phyloP scores from a whole-genome alignment of 441 rosid species.

The Manihot esculenta region DNA sequence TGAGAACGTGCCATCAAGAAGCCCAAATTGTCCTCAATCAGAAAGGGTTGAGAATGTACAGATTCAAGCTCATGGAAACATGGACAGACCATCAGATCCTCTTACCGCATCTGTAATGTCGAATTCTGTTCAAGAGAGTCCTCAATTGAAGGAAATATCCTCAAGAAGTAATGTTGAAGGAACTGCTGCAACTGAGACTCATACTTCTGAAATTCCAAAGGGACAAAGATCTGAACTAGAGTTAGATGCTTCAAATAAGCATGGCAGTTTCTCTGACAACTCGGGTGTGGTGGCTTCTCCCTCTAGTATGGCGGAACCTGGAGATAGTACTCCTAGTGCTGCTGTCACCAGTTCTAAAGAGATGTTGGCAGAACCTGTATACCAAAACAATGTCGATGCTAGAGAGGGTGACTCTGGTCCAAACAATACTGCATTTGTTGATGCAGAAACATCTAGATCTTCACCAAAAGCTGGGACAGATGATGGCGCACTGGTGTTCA shows the following conservation, averaged over 20 bases:
- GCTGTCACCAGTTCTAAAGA: slow-evolving; percentile 38
- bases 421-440: slow-evolving; percentile 27
- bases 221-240: slow-evolving; percentile 39
- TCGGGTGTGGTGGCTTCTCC: slow-evolving; percentile 35
- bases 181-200: slow-evolving; percentile 33
- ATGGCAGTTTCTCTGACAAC: slow-evolving; percentile 27
- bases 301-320: slow-evolving; percentile 43
- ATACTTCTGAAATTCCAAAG: slow-evolving; percentile 35
- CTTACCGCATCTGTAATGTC: slow-evolving; percentile 31
- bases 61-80: slow-evolving; percentile 33
- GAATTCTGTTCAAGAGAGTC: slow-evolving; percentile 42
- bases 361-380: slow-evolving; percentile 24
- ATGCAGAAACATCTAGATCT: slow-evolving; percentile 32
- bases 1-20: slow-evolving; percentile 33
- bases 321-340: slow-evolving; percentile 39
- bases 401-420: slow-evolving; percentile 25
- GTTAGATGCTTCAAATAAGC: slow-evolving; percentile 37
- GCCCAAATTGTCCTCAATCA: slow-evolving; percentile 38
- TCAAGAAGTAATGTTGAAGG: slow-evolving; percentile 29
- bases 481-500: slow-evolving; percentile 32
- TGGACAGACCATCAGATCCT: slow-evolving; percentile 40
- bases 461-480: slow-evolving; percentile 32
- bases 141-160: slow-evolving; percentile 39
- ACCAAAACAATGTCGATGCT: slow-evolving; percentile 44
- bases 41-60: slow-evolving; percentile 39